Base-by-base conservation (phyloP, 345 rosid species). In the Odontarrhena argentea region DNA sequence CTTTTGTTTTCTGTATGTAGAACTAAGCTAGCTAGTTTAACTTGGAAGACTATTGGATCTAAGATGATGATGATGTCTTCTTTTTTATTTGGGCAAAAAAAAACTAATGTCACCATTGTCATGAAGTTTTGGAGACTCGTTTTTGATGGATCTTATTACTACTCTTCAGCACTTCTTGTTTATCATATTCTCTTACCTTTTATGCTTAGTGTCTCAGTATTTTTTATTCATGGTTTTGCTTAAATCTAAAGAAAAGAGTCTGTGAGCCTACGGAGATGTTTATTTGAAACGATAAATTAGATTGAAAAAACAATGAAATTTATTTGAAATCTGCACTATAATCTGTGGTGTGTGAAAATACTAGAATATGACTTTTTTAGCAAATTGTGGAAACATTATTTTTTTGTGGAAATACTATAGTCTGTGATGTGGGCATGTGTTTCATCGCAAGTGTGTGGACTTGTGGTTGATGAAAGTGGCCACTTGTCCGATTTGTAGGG, bases 361-460 rank as follows among this genome's bases (percentile, higher is more conserved):
- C 22, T 18, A 18, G 22, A 18, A 18, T 18, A 18, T 18, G 22
- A 18, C 22, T 18, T 18, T 18, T 18, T 18, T 18, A 18, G 22
- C 22, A 18, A 18, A 18, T 18, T 18, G 22, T 18, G 22, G 22
- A 18, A 18, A 18, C 22, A 18, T 18, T 18, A 18, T 18, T 18
- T 18, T 18, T 18, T 0, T 18, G 22, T 18, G 22, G 22, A 18
- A 18, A 18, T 18, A 18, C 22, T 18, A 18, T 18, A 18, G 1
- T 18, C 22, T 18, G 22, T 18, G 75, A 3, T 93, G 98, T 37
- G 92, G 94, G 8, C 98, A 93, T 54, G 63, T 89, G 13, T 90
- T 89, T 62, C 98, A 93, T 41, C 76, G 79, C 60, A 80, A 76
- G 68, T 93, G 98, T 73, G 87, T 93, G 35, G 97, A 93, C 62